Evolutionary conservation across 345 rosid genomes (phyloP).

Genomic region (Capsella bursapastoris): DNA sequence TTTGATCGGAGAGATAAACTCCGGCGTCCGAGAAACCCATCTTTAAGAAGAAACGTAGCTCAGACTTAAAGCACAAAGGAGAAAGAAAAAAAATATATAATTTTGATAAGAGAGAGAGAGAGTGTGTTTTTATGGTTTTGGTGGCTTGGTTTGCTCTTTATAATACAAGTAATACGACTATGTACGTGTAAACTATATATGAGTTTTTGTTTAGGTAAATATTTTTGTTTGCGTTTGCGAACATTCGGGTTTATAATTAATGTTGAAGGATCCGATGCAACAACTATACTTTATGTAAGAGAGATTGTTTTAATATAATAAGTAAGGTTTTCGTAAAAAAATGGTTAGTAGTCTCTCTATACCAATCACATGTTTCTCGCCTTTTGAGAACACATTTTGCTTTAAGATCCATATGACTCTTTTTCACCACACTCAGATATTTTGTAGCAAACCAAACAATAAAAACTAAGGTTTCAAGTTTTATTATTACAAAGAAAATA

Average conservation of each 20-base stretch:
- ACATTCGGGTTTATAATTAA: constrained; percentile 42
- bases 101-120: constrained; percentile 25
- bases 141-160: constrained; percentile 36
- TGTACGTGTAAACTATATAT: background rate
- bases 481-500: background rate
- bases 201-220: constrained; percentile 1
- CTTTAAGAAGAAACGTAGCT: constrained; percentile 28
- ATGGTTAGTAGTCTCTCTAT: constrained; percentile 37
- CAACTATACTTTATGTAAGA: constrained; percentile 44
- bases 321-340: constrained; percentile 28
- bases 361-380: constrained; percentile 44
- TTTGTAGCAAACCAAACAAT: background rate
- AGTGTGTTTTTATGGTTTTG: constrained; percentile 5
- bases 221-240: background rate
- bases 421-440: constrained; percentile 22
- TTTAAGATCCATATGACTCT: constrained; percentile 32
- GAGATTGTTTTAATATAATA: constrained; percentile 27
- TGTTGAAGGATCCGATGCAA: constrained; percentile 48
- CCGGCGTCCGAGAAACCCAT: constrained; percentile 39
- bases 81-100: background rate
- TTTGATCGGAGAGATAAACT: constrained; percentile 32
- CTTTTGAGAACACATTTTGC: constrained; percentile 35
- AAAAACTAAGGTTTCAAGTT: background rate
- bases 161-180: background rate
- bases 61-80: constrained; percentile 7